Evolutionary conservation across 1,284 basidiomycete genomes (phyloP).

Genomic region (Ganoderma resinaceum): DNA sequence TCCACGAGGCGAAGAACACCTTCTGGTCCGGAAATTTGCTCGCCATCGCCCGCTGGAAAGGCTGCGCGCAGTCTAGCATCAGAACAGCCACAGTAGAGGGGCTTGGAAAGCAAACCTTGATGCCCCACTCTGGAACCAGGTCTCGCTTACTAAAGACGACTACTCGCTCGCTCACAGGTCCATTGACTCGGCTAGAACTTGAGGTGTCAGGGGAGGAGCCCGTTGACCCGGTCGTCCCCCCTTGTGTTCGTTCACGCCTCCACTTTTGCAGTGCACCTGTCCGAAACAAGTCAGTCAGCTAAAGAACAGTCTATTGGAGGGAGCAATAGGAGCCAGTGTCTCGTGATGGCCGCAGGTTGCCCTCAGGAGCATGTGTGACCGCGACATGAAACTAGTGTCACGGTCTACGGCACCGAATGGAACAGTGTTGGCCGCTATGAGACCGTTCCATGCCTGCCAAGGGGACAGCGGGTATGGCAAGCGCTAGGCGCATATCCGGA

Average conservation of each 20-base stretch:
- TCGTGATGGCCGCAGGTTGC: background rate
- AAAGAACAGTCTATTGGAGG: background rate
- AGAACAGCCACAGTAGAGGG: slow-evolving; percentile 11
- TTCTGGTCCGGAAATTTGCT: slow-evolving; percentile 71
- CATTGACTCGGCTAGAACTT: slow-evolving; percentile 22
- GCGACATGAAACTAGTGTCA: background rate
- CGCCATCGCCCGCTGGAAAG: slow-evolving; percentile 73
- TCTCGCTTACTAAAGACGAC: slow-evolving; percentile 96
- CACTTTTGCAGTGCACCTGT: slow-evolving; percentile 68
- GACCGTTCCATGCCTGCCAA: background rate
- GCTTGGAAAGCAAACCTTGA: slow-evolving; percentile 64
- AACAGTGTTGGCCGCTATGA: background rate
- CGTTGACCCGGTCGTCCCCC: slow-evolving; percentile 26
- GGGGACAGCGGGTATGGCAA: background rate
- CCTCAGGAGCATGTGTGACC: background rate
- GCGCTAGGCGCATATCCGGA: background rate
- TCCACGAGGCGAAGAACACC: slow-evolving; percentile 75
- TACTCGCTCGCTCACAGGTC: slow-evolving; percentile 76
- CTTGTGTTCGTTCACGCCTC: slow-evolving; percentile 63
- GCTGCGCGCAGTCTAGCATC: slow-evolving; percentile 47
- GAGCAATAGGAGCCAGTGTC: background rate
- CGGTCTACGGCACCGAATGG: background rate
- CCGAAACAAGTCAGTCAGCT: background rate
- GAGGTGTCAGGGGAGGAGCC: slow-evolving; percentile 9
- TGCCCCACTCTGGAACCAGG: slow-evolving; percentile 85